These are phyloP conservation scores for Neocucurbitaria cava DNA, from an alignment of 2,329 filamentous ascomycete species.

Conservation along the genomic window DNA sequence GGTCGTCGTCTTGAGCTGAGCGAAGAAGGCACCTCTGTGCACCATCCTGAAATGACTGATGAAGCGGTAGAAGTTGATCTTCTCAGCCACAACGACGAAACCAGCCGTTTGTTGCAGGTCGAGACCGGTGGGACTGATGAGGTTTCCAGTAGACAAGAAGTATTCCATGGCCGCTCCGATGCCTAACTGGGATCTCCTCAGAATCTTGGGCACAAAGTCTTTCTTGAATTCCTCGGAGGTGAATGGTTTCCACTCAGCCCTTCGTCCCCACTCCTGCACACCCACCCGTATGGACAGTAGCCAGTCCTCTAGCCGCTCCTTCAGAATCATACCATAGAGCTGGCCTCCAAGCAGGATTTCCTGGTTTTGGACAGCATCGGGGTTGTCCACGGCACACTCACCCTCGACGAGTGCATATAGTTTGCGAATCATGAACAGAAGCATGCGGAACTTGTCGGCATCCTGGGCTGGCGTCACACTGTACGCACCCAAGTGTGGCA, in stretches of 20 bases:
- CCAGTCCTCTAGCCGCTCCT: conserved; percentile 92
- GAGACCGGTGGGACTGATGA: conserved; percentile 87
- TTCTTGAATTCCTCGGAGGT: conserved; percentile 75
- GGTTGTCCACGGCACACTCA: conserved; percentile 92
- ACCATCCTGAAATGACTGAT: conserved; percentile 99
- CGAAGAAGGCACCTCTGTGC: conserved; percentile 98
- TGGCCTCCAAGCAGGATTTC: conserved; percentile 93
- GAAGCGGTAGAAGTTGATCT: conserved; percentile 98
- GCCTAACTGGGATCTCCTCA: conserved; percentile 85
- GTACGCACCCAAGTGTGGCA: conserved; percentile 88
- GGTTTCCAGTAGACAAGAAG: conserved; percentile 93
- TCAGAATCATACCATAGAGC: conserved; percentile 92
- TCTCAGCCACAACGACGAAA: conserved; percentile 96
- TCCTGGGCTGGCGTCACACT: conserved; percentile 86
- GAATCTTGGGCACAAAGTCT: conserved; percentile 79
- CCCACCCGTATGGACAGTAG: conserved; percentile 68
- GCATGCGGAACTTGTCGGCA: conserved; percentile 89
- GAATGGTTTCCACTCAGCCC: conserved; percentile 65
- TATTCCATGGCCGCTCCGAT: conserved; percentile 88
- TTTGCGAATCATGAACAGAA: conserved; percentile 96
- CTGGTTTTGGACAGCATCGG: conserved; percentile 95
- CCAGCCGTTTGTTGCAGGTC: conserved; percentile 95
- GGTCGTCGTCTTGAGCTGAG: conserved; percentile 94
- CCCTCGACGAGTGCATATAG: conserved; percentile 91
- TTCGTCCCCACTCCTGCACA: conserved; percentile 62